Conservation (phyloP, 2,329 filamentous ascomycete species). For the Penicillium crustosum region DNA sequence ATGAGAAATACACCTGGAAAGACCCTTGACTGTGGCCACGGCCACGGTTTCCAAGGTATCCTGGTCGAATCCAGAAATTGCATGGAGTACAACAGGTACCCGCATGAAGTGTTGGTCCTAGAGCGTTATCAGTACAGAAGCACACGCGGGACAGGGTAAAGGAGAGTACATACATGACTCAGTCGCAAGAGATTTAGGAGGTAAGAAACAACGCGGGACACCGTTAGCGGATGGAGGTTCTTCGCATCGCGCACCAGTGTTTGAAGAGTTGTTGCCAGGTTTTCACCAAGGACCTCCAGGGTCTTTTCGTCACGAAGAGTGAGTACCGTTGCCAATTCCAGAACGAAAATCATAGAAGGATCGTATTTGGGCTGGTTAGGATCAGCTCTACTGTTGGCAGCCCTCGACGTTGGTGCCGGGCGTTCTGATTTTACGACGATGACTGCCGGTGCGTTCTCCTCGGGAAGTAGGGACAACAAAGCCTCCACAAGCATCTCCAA, state of each 20-base stretch:
- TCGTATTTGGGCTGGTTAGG: constrained; percentile 70
- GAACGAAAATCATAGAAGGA: constrained; percentile 80
- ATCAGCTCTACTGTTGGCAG: constrained; percentile 59
- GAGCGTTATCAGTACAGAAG: constrained; percentile 15
- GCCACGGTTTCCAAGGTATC: constrained; percentile 74
- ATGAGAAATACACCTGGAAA: constrained; percentile 76
- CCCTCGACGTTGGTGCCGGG: constrained; percentile 58
- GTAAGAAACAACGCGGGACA: constrained; percentile 84
- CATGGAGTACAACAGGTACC: constrained; percentile 86
- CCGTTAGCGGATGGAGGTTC: constrained; percentile 76
- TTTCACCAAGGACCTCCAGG: constrained; percentile 70
- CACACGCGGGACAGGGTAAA: constrained; percentile 14
- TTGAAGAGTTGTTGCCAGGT: constrained; percentile 77
- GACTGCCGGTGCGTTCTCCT: constrained; percentile 75
- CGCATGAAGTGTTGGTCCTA: constrained; percentile 88
- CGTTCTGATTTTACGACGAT: constrained; percentile 89
- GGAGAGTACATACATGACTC: constrained; percentile 69
- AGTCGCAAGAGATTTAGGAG: constrained; percentile 76
- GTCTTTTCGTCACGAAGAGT: constrained; percentile 74
- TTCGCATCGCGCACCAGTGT: constrained; percentile 75
- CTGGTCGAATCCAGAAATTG: constrained; percentile 82
- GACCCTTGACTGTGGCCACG: constrained; percentile 71
- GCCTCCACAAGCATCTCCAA: constrained; percentile 67
- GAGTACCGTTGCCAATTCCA: constrained; percentile 84
- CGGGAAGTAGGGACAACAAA: constrained; percentile 79